These are phyloP conservation scores for Stephanodiscus triporus DNA, from an alignment of 108 stramenopile genomes.

Conservation along the genomic window DNA sequence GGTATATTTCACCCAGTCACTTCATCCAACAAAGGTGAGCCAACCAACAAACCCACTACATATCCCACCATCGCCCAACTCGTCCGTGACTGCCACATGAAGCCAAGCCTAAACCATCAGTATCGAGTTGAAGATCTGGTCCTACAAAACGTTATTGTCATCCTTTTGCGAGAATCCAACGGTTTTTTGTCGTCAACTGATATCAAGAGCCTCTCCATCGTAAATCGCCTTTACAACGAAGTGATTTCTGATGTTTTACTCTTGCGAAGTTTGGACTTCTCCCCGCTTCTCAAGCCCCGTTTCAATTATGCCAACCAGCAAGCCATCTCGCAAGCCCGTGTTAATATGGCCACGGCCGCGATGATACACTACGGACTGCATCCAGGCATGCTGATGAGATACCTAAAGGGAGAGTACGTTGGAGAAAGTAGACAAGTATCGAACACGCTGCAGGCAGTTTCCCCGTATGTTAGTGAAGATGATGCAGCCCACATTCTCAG, in stretches of 20 bases:
- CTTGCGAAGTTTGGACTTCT: background rate
- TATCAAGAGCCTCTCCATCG: background rate
- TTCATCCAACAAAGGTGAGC: too few species aligned
- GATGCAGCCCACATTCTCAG: too few species aligned
- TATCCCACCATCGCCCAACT: too few species aligned
- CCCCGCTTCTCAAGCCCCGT: background rate
- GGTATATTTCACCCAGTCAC: too few species aligned
- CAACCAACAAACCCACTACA: too few species aligned
- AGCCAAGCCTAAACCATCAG: too few species aligned
- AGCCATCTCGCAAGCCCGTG: background rate
- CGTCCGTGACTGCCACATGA: too few species aligned
- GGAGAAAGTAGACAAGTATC: background rate
- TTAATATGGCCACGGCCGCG: background rate
- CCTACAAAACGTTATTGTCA: too few species aligned
- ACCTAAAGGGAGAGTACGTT: background rate
- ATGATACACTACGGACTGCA: too few species aligned
- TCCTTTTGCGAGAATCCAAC: too few species aligned
- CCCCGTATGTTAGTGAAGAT: too few species aligned
- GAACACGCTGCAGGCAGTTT: background rate
- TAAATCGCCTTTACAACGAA: background rate
- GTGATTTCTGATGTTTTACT: background rate
- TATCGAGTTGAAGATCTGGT: background rate
- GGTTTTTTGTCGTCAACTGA: too few species aligned
- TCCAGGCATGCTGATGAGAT: background rate
- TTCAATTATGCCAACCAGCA: background rate